Percentiles rank a stretch among this genome's conserved stretches.
These are phyloP conservation scores for Stachybotrys echinatus DNA, from an alignment of 2,329 filamentous ascomycete genomes.

Conservation along the genomic window DNA sequence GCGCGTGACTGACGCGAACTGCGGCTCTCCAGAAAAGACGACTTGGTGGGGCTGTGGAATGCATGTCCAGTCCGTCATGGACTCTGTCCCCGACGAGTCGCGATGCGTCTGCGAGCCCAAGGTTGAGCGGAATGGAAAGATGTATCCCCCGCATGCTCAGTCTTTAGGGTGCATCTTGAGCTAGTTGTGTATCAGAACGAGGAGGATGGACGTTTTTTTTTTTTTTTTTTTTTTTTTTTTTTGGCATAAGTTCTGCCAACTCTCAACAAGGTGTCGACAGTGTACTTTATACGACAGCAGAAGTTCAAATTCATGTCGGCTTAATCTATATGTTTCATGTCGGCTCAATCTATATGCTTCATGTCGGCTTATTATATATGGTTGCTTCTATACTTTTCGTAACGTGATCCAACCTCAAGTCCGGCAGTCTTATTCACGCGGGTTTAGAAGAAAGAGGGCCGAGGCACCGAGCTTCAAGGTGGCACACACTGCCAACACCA, in stretches of 20 bases:
- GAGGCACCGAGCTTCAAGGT: no score
- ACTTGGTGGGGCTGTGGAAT: background rate
- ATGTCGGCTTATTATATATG: no score
- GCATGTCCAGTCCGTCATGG: background rate
- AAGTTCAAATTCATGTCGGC: no score
- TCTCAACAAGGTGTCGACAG: no score
- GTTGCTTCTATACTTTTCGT: no score
- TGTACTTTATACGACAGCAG: no score
- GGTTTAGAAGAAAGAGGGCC: no score
- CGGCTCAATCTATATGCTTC: no score
- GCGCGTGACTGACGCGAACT: background rate
- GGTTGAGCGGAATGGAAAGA: background rate
- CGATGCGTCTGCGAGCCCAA: background rate
- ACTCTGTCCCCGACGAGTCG: background rate
- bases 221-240: background rate
- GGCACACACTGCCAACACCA: no score
- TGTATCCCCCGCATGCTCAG: background rate
- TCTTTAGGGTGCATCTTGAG: background rate
- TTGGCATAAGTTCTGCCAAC: background rate
- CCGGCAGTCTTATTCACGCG: no score
- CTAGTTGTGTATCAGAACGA: background rate
- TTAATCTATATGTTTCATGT: no score
- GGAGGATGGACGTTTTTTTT: background rate
- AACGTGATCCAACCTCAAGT: no score
- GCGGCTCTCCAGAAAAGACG: background rate